Base-by-base conservation (phyloP, 129 eudicot genomes). In the Centella asiatica region DNA sequence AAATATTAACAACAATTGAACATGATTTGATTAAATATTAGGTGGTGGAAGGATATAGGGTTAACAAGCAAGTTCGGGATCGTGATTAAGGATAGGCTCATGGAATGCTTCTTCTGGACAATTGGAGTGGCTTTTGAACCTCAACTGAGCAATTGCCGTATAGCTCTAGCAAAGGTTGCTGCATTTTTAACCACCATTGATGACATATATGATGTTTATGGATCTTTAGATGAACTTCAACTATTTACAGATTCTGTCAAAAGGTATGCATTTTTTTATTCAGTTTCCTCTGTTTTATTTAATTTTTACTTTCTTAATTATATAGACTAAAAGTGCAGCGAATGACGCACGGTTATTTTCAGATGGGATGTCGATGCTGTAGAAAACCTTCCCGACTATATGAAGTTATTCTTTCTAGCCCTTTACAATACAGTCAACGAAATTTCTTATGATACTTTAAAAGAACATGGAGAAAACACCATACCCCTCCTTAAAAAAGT, bases 361-460 rank as follows among this genome's bases (percentile, higher is more conserved):
- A 76, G 89, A 61, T 83, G 89, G 89, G 82, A 83, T 40, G 45
- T 74, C 22, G 44, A 64, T 15, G 69, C 59, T 17, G 22, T 64
- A n/a, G 49, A 79, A 20, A 25, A 62, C 8, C 75, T 83, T 57
- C 83, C 83, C 0, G 56, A 71, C 19, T 71, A 69, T 70, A 27
- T 83, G 66, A 74, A 69, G 45, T 11, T 74, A 15, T 65, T 65
- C 57, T 77, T 73, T 54, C 51, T 57, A 9, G 65, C 76, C 28
- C 78, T 80, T 31, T 64, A 51, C 66, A 68, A 74, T 55, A 60
- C 72, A 3, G 57, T 71, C 11, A 83, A 62, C 46, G 85, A 80
- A 29, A 68, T 74, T 66, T 74, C 74, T 29, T 71, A 65, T 46
- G 63, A 59, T 33, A 26, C 60, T 13, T 47, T 64, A 5, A 69